Evolutionary conservation across 2,329 filamentous ascomycete genomes (phyloP).

Genomic region (Aspergillus awamori): DNA sequence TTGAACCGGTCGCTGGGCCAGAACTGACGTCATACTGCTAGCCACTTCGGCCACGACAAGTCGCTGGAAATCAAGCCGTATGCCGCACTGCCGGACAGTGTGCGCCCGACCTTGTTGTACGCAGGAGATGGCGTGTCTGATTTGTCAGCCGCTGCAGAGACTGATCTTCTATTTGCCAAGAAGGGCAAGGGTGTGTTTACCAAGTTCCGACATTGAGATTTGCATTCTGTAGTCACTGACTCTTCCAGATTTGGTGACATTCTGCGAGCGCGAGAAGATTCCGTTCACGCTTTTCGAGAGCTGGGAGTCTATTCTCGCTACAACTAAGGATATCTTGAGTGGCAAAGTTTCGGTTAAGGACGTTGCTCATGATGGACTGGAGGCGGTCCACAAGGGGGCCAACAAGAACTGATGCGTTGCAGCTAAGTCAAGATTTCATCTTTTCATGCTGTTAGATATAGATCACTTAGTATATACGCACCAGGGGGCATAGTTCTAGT

Average conservation of each 20-base stretch:
- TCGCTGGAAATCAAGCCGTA: slow-evolving; percentile 88
- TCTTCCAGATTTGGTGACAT: slow-evolving; percentile 76
- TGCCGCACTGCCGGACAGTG: slow-evolving; percentile 62
- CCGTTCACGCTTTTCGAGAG: slow-evolving; percentile 87
- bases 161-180: slow-evolving; percentile 91
- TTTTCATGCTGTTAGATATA: slow-evolving; percentile 9
- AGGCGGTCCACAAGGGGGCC: not conserved
- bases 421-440: not conserved
- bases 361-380: slow-evolving; percentile 59
- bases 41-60: slow-evolving; percentile 95
- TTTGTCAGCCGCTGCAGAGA: slow-evolving; percentile 87
- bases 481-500: not conserved
- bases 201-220: not conserved
- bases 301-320: slow-evolving; percentile 76
- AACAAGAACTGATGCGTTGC: not conserved
- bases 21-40: slow-evolving; percentile 35
- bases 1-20: slow-evolving; percentile 4
- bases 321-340: slow-evolving; percentile 74
- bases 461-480: slow-evolving; percentile 6
- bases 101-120: slow-evolving; percentile 86
- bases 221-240: slow-evolving; percentile 16
- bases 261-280: slow-evolving; percentile 80
- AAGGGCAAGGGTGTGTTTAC: slow-evolving; percentile 72
- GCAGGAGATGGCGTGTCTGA: slow-evolving; percentile 94
- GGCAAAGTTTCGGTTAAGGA: slow-evolving; percentile 72